Evolutionary conservation across 805 yeast species (phyloP).

Genomic region (Yarrowia yakushimensis): DNA sequence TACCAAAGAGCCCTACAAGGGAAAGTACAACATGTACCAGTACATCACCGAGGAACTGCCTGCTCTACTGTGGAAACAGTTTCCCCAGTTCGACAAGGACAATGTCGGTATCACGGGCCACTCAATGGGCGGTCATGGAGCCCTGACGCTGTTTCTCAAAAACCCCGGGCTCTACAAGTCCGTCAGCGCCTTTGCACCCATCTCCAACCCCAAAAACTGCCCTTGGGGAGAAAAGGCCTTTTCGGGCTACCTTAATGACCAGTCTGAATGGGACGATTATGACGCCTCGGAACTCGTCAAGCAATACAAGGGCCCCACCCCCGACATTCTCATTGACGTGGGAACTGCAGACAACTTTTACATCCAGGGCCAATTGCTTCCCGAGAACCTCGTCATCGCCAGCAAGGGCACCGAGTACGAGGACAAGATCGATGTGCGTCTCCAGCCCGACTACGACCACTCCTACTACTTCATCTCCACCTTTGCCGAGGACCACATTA

Average conservation of each 20-base stretch:
- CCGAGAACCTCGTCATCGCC: conserved; percentile 65
- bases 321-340: conserved; percentile 73
- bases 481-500: conserved; percentile 78
- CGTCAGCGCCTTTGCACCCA: conserved; percentile 89
- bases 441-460: conserved; percentile 86
- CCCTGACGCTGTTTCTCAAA: conserved; percentile 63
- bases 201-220: conserved; percentile 68
- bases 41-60: conserved; percentile 77
- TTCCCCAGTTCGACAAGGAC: conserved; percentile 49
- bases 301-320: conserved; percentile 48
- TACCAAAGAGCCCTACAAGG: conserved; percentile 62
- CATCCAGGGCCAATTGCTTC: conserved; percentile 59
- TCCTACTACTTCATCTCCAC: conserved; percentile 80
- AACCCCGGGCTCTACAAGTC: conserved; percentile 72
- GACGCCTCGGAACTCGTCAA: conserved; percentile 81
- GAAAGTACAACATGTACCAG: conserved; percentile 80
- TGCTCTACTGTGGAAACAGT: conserved; percentile 44
- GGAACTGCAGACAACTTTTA: conserved; percentile 80
- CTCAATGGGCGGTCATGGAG: conserved; percentile 98
- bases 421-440: conserved; percentile 54
- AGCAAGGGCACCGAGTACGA: conserved; percentile 55
- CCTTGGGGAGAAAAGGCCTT: conserved; percentile 92
- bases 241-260: conserved; percentile 61
- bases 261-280: conserved; percentile 61
- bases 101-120: conserved; percentile 85